Evolutionary conservation across 805 yeast species (phyloP), one percentile per base, ranked within the genome.

Genomic region (Saccharomyces kudriavzevii): DNA sequence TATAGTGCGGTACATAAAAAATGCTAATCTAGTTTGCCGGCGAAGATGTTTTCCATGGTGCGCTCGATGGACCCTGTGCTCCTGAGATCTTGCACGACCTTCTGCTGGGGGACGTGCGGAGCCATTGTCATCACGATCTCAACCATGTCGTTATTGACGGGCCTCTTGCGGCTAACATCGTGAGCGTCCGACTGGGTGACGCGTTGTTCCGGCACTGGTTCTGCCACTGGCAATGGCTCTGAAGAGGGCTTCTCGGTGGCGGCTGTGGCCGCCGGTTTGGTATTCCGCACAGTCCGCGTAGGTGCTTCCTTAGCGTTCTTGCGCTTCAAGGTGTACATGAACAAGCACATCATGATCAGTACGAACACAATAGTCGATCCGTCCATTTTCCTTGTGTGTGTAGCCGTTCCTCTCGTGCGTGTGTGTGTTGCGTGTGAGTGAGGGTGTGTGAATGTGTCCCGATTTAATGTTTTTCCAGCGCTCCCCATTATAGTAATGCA

Each of bases 91-190:
- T 76, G 75, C 56, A 83, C 75, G 56, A 94, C 89, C 65, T 87
- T 95, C 6, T 79, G 87, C 3, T 71, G 77, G 1, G 87, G 75
- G 30, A 88, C 71, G 22, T 75, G 74, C 3, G 97, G 97, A 0
- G 90, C 96, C 52, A 92, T 75, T 45, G 89, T 82, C 60, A 83
- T 87, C 1, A 92, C 97, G 0, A 87, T 84, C 58, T 86, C 94
- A 47, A 92, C 76, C 98, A 92, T 92, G 54, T 79, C 80, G 4
- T 74, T 74, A 2, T 85, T 82, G 24, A 85, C 83, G 13, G 67
- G 72, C 54, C 87, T 77, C 48, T 77, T 72, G 52, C 47, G 57
- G 49, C 55, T 56, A 52, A 40, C 52, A 17, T 9, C 5, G 14
- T 30, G n/a, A 14, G 4, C 14, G 17, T 30, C 14, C 14, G 5